Conservation (phyloP, 345 rosid genomes). For the Linum lewisii region DNA sequence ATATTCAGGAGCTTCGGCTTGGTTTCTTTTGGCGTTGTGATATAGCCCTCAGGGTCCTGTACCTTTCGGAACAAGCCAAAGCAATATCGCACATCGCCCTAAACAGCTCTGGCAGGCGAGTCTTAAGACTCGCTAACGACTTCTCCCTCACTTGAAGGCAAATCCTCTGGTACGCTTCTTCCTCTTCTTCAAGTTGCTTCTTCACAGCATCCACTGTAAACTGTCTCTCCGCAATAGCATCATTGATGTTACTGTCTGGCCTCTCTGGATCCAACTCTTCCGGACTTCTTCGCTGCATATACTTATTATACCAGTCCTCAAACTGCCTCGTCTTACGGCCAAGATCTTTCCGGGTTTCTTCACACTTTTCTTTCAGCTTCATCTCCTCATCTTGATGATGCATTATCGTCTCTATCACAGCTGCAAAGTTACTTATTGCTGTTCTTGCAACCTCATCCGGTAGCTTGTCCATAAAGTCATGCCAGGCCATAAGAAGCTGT, state of each 20-base stretch:
- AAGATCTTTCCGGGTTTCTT: constrained; percentile 48
- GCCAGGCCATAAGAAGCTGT: constrained; percentile 56
- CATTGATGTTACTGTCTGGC: constrained; percentile 28
- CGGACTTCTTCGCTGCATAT: constrained; percentile 34
- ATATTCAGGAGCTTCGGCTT: not conserved
- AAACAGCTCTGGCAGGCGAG: constrained; percentile 71
- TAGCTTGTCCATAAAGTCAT: constrained; percentile 44
- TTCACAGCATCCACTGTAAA: constrained; percentile 31
- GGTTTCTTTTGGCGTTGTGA: not conserved
- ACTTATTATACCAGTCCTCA: constrained; percentile 58
- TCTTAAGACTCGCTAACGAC: constrained; percentile 54
- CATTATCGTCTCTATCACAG: constrained; percentile 49
- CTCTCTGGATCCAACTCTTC: constrained; percentile 43
- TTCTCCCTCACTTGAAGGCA: constrained; percentile 80
- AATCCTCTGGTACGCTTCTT: constrained; percentile 39
- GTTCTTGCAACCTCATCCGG: constrained; percentile 64
- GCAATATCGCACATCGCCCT: constrained; percentile 44
- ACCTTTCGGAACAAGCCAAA: constrained; percentile 40
- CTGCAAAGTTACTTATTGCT: constrained; percentile 51
- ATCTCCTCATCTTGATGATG: constrained; percentile 61
- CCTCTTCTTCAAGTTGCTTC: constrained; percentile 58
- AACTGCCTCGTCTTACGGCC: constrained; percentile 39
- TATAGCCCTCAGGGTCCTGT: constrained; percentile 19
- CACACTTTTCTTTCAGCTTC: constrained; percentile 46
- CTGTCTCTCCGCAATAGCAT: constrained; percentile 44